Conservation (phyloP, 106 monocot genomes). For the Dendrobium chrysotoxum region DNA sequence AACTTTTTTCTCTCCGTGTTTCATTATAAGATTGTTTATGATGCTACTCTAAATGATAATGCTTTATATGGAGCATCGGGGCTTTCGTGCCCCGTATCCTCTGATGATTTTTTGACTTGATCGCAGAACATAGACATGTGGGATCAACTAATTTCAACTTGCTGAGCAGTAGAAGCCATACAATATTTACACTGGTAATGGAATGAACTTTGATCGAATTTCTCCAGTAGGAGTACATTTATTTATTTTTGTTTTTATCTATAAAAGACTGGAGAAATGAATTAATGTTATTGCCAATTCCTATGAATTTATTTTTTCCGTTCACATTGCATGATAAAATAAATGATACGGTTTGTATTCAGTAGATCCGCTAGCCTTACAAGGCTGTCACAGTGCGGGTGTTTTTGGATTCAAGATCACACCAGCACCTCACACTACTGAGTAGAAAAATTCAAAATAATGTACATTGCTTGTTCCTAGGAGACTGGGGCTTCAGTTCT, state of each 20-base stretch:
- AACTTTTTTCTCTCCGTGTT: not conserved
- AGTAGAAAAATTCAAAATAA: too few species aligned
- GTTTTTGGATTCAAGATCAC: too few species aligned
- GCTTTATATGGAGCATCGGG: not conserved
- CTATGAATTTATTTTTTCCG: not conserved
- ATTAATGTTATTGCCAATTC: not conserved
- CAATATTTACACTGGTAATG: conserved; percentile 93
- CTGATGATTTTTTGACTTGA: conserved; percentile 8
- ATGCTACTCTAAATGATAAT: not conserved
- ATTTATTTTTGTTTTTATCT: not conserved
- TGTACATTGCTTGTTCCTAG: too few species aligned
- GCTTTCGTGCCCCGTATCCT: conserved; percentile 9
- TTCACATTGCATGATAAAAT: not conserved
- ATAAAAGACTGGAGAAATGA: not conserved
- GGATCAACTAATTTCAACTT: conserved; percentile 95
- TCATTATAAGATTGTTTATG: not conserved
- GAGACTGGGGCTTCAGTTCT: too few species aligned
- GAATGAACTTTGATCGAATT: not conserved
- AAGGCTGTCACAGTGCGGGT: too few species aligned
- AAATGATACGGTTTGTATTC: not conserved
- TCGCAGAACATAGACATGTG: conserved; percentile 92
- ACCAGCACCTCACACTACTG: too few species aligned
- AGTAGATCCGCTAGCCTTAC: not conserved
- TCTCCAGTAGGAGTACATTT: not conserved
- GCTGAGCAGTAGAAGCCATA: conserved; percentile 97